Percentiles rank a stretch among this genome's conserved stretches.
These are phyloP conservation scores for Fusarium temperatum DNA, from an alignment of 2,329 filamentous ascomycete species.

Conservation along the genomic window DNA sequence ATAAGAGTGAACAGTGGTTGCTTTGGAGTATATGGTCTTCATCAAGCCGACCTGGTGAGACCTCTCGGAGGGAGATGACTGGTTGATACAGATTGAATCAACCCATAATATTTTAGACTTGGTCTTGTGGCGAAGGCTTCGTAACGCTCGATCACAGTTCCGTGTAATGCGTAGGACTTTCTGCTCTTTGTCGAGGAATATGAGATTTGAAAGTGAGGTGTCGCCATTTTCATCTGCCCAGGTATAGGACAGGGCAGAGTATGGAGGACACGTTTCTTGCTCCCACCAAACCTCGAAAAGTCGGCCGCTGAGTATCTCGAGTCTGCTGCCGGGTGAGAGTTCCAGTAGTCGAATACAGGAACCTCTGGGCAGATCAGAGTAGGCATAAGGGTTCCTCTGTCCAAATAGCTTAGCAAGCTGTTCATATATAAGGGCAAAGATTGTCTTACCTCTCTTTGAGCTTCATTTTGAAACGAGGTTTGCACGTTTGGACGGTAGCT, in stretches of 20 bases:
- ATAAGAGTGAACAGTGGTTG: neutral
- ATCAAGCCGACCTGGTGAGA: neutral
- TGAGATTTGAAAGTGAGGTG: neutral
- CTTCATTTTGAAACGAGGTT: fast-evolving
- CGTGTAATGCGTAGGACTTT: neutral
- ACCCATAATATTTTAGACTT: neutral
- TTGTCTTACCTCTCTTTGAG: neutral
- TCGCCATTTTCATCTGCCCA: neutral
- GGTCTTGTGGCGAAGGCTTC: neutral
- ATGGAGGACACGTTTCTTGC: neutral
- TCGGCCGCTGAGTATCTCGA: neutral
- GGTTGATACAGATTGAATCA: neutral
- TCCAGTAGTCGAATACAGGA: neutral
- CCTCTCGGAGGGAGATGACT: neutral
- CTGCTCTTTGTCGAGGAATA: fast-evolving
- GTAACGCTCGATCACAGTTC: fast-evolving
- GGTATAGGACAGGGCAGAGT: neutral
- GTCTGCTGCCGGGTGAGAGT: fast-evolving
- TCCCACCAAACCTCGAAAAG: neutral
- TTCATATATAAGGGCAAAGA: fast-evolving
- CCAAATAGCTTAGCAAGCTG: fast-evolving
- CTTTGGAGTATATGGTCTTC: neutral
- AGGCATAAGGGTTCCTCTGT: neutral
- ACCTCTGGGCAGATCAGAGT: fast-evolving
- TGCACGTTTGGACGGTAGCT: neutral